Conservation (phyloP, 1,284 basidiomycete genomes). For the Ustilago shanxiensis region DNA sequence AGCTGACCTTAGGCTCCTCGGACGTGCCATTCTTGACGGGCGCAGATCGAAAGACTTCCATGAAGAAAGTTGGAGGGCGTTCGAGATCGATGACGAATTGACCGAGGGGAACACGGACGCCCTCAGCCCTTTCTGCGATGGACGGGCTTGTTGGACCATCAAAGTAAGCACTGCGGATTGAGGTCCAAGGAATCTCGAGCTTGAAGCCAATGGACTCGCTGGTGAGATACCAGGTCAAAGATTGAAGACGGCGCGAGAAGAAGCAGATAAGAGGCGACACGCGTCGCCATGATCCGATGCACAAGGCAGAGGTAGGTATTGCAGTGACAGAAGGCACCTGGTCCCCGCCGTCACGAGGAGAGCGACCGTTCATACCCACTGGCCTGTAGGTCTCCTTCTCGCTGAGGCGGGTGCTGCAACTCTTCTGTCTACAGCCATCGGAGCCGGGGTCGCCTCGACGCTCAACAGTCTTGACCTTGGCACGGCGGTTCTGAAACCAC, state of each 20-base stretch:
- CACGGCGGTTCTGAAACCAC: slow-evolving; percentile 61
- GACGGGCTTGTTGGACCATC: slow-evolving; percentile 41
- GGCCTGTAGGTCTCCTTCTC: slow-evolving; percentile 21
- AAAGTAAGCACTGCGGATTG: slow-evolving; percentile 42
- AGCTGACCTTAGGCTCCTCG: slow-evolving; percentile 47
- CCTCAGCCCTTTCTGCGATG: slow-evolving; percentile 55
- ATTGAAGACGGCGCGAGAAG: slow-evolving; percentile 56
- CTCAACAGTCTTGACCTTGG: slow-evolving; percentile 55
- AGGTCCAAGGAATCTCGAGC: slow-evolving; percentile 58
- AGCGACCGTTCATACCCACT: neutral
- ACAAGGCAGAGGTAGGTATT: slow-evolving; percentile 52
- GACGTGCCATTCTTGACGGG: slow-evolving; percentile 26
- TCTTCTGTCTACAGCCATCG: slow-evolving; percentile 29
- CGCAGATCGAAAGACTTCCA: slow-evolving; percentile 60
- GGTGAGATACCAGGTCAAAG: slow-evolving; percentile 58
- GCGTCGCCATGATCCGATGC: slow-evolving; percentile 61
- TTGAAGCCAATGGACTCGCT: slow-evolving; percentile 64
- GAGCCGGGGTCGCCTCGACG: slow-evolving; percentile 33
- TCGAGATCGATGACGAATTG: slow-evolving; percentile 55
- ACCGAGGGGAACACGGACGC: slow-evolving; percentile 47
- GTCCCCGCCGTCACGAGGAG: slow-evolving; percentile 17
- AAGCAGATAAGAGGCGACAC: slow-evolving; percentile 62
- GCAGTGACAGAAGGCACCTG: slow-evolving; percentile 40
- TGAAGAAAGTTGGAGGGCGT: slow-evolving; percentile 61
- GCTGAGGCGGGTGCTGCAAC: slow-evolving; percentile 27